These are phyloP conservation scores for Rhizopus stolonifer DNA, from an alignment of 371 early-diverging fungal species.

Conservation along the genomic window DNA sequence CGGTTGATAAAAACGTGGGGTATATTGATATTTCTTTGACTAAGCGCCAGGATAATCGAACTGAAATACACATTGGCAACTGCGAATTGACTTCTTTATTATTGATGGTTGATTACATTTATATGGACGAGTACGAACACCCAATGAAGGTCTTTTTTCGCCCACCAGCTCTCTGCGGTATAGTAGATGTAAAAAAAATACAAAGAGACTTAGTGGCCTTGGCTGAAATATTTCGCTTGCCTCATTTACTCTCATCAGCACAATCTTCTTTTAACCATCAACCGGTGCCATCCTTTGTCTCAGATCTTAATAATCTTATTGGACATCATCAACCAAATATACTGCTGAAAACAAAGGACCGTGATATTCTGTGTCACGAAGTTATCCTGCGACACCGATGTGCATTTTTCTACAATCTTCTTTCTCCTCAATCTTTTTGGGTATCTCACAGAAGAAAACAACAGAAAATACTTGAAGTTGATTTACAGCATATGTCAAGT, in stretches of 20 bases:
- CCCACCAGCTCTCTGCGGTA: slow-evolving; percentile 15
- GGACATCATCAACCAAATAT: slow-evolving; percentile 33
- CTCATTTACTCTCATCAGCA: slow-evolving; percentile 25
- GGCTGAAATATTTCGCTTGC: slow-evolving; percentile 28
- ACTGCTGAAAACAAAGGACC: slow-evolving; percentile 35
- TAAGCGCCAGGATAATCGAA: background rate
- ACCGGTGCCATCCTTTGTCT: slow-evolving; percentile 20
- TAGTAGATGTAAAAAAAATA: slow-evolving; percentile 7
- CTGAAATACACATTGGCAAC: slow-evolving; percentile 18
- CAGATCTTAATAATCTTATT: background rate
- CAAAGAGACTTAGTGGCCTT: slow-evolving; percentile 34
- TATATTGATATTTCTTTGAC: background rate
- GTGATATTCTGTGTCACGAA: slow-evolving; percentile 47
- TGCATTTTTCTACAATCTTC: slow-evolving; percentile 62
- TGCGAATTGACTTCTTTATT: slow-evolving; percentile 24
- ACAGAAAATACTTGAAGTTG: slow-evolving; percentile 29
- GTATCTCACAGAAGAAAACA: slow-evolving; percentile 30
- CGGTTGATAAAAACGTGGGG: background rate
- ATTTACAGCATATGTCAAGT: slow-evolving; percentile 47
- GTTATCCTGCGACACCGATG: slow-evolving; percentile 62
- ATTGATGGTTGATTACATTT: slow-evolving; percentile 39
- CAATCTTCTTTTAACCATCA: slow-evolving; percentile 25
- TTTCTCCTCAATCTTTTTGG: slow-evolving; percentile 59
- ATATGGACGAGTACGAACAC: slow-evolving; percentile 33
- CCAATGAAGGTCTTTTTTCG: slow-evolving; percentile 35